Percentiles rank a stretch among this genome's conserved stretches.
phyloP scores from a whole-genome alignment of 129 eudicot species.

The Apium graveolens region DNA sequence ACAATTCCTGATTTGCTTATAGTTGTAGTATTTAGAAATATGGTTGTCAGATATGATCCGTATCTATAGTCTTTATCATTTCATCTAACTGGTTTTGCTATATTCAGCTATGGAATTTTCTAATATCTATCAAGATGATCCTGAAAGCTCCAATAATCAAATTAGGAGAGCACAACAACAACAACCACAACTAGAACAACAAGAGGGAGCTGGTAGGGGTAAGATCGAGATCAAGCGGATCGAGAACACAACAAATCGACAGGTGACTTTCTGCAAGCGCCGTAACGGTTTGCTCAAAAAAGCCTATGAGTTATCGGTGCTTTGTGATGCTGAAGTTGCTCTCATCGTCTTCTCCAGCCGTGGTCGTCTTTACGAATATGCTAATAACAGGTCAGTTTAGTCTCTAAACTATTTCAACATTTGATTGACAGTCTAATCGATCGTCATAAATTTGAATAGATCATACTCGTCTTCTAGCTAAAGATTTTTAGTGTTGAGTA shows the following conservation, averaged over 20 bases:
- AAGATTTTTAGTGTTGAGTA: neutral
- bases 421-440: neutral
- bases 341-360: conserved; percentile 42
- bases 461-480: neutral
- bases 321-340: conserved; percentile 46
- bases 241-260: conserved; percentile 39
- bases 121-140: conserved; percentile 16
- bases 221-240: conserved; percentile 44
- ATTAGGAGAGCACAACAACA: neutral
- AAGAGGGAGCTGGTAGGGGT: conserved; percentile 21
- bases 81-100: conserved; percentile 17
- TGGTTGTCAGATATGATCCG: neutral
- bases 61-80: neutral
- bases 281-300: conserved; percentile 39
- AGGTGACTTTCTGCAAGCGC: conserved; percentile 40
- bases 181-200: neutral
- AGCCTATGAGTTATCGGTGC: conserved; percentile 37
- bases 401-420: neutral
- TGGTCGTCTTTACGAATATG: conserved; percentile 44
- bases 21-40: neutral
- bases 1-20: neutral
- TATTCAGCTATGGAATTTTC: conserved; percentile 34
- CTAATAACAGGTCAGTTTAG: conserved; percentile 34
- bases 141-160: conserved; percentile 13
- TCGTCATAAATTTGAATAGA: neutral